Percentiles rank a stretch among this genome's conserved stretches.
Conservation (phyloP, 164 flowering plant genomes). For the Stephania yunnanensis region DNA sequence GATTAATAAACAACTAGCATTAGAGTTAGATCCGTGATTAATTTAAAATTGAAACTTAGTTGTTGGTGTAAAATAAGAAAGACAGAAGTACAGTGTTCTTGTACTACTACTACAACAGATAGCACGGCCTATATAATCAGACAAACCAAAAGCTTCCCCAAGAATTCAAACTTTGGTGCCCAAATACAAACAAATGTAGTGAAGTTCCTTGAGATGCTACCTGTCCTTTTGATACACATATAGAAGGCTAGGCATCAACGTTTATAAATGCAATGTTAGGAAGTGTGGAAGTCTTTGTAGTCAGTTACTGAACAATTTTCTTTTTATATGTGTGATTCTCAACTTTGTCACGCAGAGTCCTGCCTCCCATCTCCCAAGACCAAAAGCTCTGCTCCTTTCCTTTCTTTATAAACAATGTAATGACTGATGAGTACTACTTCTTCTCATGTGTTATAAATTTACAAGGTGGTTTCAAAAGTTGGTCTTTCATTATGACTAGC, state of each 20-base stretch:
- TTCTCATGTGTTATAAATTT: background rate
- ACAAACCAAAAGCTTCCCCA: slow-evolving; percentile 14
- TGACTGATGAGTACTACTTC: too few relatives aligned
- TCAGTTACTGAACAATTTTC: too few relatives aligned
- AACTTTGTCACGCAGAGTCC: background rate
- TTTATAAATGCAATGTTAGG: too few relatives aligned
- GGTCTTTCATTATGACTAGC: background rate
- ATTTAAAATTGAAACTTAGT: too few relatives aligned
- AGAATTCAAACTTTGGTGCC: slow-evolving; percentile 1
- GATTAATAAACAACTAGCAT: too few relatives aligned
- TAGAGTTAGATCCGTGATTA: too few relatives aligned
- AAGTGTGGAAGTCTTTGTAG: too few relatives aligned
- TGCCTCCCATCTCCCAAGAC: background rate
- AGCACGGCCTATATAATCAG: background rate
- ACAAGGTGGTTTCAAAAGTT: slow-evolving; percentile 8
- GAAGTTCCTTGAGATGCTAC: too few relatives aligned
- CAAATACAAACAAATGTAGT: too few relatives aligned
- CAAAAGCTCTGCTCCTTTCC: background rate
- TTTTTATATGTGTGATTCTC: background rate
- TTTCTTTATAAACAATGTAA: background rate
- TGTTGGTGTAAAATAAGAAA: background rate
- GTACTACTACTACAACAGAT: background rate
- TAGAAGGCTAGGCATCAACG: too few relatives aligned
- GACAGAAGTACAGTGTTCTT: slow-evolving; percentile 3
- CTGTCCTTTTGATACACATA: too few relatives aligned